These are phyloP conservation scores for Lactarius evosmus DNA, from an alignment of 768 basidiomycete species.

Conservation along the genomic window DNA sequence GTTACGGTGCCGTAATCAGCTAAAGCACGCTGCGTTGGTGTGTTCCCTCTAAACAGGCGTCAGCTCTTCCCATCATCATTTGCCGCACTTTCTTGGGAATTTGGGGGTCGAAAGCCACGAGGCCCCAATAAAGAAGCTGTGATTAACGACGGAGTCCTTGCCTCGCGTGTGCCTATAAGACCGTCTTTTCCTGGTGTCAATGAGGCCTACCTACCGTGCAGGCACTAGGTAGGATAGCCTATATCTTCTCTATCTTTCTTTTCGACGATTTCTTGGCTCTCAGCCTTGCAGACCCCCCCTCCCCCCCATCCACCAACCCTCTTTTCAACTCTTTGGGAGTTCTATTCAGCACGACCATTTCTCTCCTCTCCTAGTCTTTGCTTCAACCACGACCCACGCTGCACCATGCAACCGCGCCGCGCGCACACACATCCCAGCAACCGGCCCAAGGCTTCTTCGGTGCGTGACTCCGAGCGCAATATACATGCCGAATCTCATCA, in stretches of 20 bases:
- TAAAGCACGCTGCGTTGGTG: slow-evolving; percentile 12
- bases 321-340: neutral
- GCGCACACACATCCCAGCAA: slow-evolving; percentile 10
- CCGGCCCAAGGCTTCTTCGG: slow-evolving; percentile 17
- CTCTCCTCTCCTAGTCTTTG: neutral
- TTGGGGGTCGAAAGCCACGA: slow-evolving; percentile 23
- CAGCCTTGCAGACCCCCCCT: slow-evolving; percentile 20
- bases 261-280: slow-evolving; percentile 18
- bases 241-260: slow-evolving; percentile 17
- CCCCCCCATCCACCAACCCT: neutral
- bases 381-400: neutral
- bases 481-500: neutral
- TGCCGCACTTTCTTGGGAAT: slow-evolving; percentile 10
- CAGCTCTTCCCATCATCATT: slow-evolving; percentile 20
- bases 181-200: slow-evolving; percentile 19
- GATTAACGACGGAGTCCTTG: slow-evolving; percentile 17
- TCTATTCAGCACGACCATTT: neutral
- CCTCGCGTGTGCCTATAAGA: slow-evolving; percentile 23
- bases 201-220: slow-evolving; percentile 19
- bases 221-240: slow-evolving; percentile 12
- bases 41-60: slow-evolving; percentile 11
- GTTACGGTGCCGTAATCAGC: slow-evolving; percentile 13
- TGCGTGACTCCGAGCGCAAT: neutral
- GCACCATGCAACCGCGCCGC: slow-evolving; percentile 12
- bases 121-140: slow-evolving; percentile 23